Evolutionary conservation across 495 filamentous ascomycete species (phyloP), one percentile per base, ranked within the genome.

Genomic region (Entonaema liquescens): DNA sequence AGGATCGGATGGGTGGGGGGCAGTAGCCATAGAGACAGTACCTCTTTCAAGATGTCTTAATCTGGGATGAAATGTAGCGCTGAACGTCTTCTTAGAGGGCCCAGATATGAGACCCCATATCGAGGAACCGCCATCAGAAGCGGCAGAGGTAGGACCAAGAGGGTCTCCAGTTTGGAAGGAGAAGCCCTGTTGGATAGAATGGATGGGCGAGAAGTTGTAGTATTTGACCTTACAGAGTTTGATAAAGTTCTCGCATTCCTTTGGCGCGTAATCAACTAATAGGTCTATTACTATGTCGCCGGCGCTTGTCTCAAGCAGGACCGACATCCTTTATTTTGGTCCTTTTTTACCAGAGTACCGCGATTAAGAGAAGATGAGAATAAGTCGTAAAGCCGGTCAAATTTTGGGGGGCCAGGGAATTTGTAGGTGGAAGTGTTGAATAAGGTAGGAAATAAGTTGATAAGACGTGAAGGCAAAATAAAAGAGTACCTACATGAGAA

Each of bases 151-250:
- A 5, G 94, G 94, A 7, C 94, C 94, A 44, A 97, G 86, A 36
- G 94, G 94, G 78, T 98, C 94, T 71, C 94, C 94, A 60, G 94
- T 95, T 75, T 98, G 94, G 80, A 97, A 97, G 61, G 94, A 94
- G 82, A 97, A 97, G 77, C 92, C 88, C 73, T 92, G 92, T 77
- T 97, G 94, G 55, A 98, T 87, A 69, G 88, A 91, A 81, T 96
- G 90, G 60, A 97, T 81, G 36, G 94, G 94, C 29, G 93, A 90
- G 78, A 94, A 98, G 83, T 98, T 98, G 88, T 97, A 98, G 81
- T 97, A 98, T 83, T 97, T 98, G 80, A 93, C 83, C 78, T 97
- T 97, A 87, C 94, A 98, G 73, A 98, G 92, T 88, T 98, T 98
- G 25, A 98, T 83, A 81, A 98, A 97, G 86, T 97, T 98, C 79